These are phyloP conservation scores for Macrophomina pseudophaseolina DNA, from an alignment of 2,329 filamentous ascomycete species.

Conservation along the genomic window DNA sequence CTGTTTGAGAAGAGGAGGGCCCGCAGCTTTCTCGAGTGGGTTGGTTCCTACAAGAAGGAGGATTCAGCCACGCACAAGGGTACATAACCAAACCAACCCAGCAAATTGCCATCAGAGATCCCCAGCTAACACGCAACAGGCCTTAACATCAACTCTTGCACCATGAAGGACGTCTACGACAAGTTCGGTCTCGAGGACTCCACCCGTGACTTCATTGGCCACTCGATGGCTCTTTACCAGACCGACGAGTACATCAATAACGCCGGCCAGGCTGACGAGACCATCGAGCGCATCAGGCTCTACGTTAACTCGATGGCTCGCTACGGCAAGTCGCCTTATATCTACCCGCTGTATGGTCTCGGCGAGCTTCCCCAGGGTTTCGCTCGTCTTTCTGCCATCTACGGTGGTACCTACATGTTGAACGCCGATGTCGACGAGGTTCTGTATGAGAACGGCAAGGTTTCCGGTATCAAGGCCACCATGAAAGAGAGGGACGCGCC, in stretches of 20 bases:
- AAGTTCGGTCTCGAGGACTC: conserved; percentile 91
- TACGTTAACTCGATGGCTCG: conserved; percentile 98
- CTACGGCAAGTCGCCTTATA: conserved; percentile 98
- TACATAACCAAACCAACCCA: conserved; percentile 49
- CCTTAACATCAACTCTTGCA: conserved; percentile 76
- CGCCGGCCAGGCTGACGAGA: conserved; percentile 76
- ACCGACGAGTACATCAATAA: conserved; percentile 84
- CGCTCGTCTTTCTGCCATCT: conserved; percentile 95
- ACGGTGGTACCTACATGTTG: conserved; percentile 99
- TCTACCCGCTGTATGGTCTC: conserved; percentile 97
- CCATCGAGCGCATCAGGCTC: conserved; percentile 88
- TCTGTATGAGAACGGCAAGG: conserved; percentile 80
- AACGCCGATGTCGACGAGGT: conserved; percentile 94
- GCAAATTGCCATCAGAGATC: background rate
- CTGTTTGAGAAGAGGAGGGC: conserved; percentile 97
- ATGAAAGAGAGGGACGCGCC: conserved; percentile 86
- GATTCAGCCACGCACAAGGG: conserved; percentile 90
- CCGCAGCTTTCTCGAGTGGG: conserved; percentile 96
- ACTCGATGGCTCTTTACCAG: conserved; percentile 96
- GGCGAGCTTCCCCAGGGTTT: conserved; percentile 98
- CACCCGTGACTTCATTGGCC: conserved; percentile 95
- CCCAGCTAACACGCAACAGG: conserved; percentile 54
- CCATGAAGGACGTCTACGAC: conserved; percentile 99
- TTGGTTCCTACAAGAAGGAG: conserved; percentile 81
- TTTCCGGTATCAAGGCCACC: conserved; percentile 94